These are phyloP conservation scores for Mycena amicta DNA, from an alignment of 768 basidiomycete genomes.

Conservation along the genomic window DNA sequence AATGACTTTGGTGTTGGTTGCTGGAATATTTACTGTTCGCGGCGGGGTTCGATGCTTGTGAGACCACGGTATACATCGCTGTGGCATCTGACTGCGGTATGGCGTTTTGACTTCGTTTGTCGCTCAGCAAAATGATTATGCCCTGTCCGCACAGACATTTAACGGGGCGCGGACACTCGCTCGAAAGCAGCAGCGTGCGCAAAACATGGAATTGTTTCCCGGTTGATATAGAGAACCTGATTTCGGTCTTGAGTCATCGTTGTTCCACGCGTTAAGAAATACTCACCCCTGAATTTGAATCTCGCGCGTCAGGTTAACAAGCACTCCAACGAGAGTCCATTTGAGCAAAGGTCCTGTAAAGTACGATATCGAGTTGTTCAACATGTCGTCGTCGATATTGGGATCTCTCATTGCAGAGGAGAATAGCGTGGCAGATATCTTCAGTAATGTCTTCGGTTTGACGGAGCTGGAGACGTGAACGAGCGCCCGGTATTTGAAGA, in stretches of 20 bases:
- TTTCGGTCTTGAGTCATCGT: too few species aligned
- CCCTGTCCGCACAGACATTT: slow-evolving; percentile 61
- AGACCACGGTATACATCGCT: slow-evolving; percentile 7
- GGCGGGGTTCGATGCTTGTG: neutral
- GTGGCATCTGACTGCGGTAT: slow-evolving; percentile 3
- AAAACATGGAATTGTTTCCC: slow-evolving; percentile 60
- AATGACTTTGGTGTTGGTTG: too few species aligned
- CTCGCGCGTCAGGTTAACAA: slow-evolving; percentile 64
- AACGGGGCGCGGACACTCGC: slow-evolving; percentile 68
- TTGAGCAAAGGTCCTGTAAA: slow-evolving; percentile 72
- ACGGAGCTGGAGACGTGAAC: slow-evolving; percentile 54
- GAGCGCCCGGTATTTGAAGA: neutral
- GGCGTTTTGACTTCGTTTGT: slow-evolving; percentile 35
- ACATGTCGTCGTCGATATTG: slow-evolving; percentile 66
- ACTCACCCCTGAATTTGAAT: slow-evolving; percentile 60
- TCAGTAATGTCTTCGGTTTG: slow-evolving; percentile 66
- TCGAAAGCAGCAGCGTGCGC: slow-evolving; percentile 64
- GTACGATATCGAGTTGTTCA: slow-evolving; percentile 77
- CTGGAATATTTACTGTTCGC: too few species aligned
- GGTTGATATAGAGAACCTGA: slow-evolving; percentile 47
- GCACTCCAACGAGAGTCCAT: slow-evolving; percentile 80
- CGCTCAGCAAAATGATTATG: slow-evolving; percentile 48
- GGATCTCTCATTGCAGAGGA: slow-evolving; percentile 58
- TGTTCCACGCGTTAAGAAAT: too few species aligned
- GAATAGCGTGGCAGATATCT: slow-evolving; percentile 69